Evolutionary conservation across 2,329 filamentous ascomycete species (phyloP), one percentile per base, ranked within the genome.

Genomic region (Neonectria faginata): DNA sequence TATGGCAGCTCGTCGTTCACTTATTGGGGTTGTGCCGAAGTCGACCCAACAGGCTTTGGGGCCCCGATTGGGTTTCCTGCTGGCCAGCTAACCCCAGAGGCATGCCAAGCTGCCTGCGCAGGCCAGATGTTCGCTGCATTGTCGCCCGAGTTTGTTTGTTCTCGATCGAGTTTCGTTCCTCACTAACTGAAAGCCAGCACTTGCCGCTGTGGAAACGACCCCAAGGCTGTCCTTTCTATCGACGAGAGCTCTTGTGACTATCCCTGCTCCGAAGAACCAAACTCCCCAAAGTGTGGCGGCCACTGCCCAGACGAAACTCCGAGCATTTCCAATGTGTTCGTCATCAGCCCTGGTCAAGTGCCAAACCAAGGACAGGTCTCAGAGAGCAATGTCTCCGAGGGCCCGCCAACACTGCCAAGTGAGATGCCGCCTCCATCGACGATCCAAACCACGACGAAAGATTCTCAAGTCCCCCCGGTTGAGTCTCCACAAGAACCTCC

Each of bases 161-260:
- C 6, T 27, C 9, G 12, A 2, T 1, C 2, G 25, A 9, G 4
- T 3, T 3, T 3, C 14, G 5, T 3, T 2, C 10, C 11, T 11
- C 9, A 22, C 57, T 73, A 66, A 72, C 65, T 47, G 10, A 7
- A 36, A 1, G 7, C 2, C 39, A 80, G 78, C 64, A 74, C 72
- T 14, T 80, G 78, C 20, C 78, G 74, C 52, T 80, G 78, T 54
- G 78, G 78, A 55, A 73, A 80, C 54, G 71, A 80, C 62, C 41
- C 62, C 22, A 68, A 69, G 2, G 75, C 71, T 2, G 68, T 79
- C 57, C 71, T 66, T 11, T 44, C 70, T 8, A 56, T 74, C 39
- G 70, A 77, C 20, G 76, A 79, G 52, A 66, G 57, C 29, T 67
- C 67, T 18, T 80, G 78, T 65, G 74, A 79, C 57, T 65, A 75